Conservation (phyloP, 2,329 filamentous ascomycete genomes). For the Claviceps pusilla region DNA sequence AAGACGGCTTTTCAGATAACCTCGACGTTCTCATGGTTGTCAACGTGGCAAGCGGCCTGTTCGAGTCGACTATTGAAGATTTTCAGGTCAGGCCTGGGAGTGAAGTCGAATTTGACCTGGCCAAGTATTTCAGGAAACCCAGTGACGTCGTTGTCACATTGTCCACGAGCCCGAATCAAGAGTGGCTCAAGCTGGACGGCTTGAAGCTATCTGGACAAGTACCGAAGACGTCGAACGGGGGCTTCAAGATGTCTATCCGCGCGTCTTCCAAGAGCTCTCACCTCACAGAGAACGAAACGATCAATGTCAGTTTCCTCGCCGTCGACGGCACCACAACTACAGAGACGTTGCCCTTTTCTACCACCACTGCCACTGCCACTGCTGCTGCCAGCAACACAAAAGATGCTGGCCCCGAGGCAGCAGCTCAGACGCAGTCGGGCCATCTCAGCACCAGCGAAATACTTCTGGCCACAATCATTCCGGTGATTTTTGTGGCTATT, state of each 20-base stretch:
- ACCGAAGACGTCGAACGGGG: slow-evolving; percentile 20
- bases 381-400: slow-evolving; percentile 12
- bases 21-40: slow-evolving; percentile 38
- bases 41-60: slow-evolving; percentile 23
- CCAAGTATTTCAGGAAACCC: slow-evolving; percentile 26
- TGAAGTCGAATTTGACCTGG: slow-evolving; percentile 27
- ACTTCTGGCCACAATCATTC: slow-evolving; percentile 29
- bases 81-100: slow-evolving; percentile 27
- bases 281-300: slow-evolving; percentile 21
- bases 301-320: slow-evolving; percentile 22
- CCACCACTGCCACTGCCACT: slow-evolving; percentile 12
- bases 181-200: slow-evolving; percentile 29
- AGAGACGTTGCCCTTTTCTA: slow-evolving; percentile 10
- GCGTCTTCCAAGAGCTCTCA: slow-evolving; percentile 20
- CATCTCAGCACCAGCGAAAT: slow-evolving; percentile 20
- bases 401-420: slow-evolving; percentile 5
- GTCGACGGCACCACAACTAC: slow-evolving; percentile 12
- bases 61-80: slow-evolving; percentile 24
- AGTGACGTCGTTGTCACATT: slow-evolving; percentile 23
- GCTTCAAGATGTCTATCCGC: slow-evolving; percentile 17
- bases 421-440: slow-evolving; percentile 6
- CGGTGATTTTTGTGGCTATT: slow-evolving; percentile 22
- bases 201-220: slow-evolving; percentile 26
- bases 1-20: slow-evolving; percentile 42
- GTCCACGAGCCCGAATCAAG: slow-evolving; percentile 18